phyloP scores from a whole-genome alignment of 306 rosid genomes.

The Dalbergia cultrata region DNA sequence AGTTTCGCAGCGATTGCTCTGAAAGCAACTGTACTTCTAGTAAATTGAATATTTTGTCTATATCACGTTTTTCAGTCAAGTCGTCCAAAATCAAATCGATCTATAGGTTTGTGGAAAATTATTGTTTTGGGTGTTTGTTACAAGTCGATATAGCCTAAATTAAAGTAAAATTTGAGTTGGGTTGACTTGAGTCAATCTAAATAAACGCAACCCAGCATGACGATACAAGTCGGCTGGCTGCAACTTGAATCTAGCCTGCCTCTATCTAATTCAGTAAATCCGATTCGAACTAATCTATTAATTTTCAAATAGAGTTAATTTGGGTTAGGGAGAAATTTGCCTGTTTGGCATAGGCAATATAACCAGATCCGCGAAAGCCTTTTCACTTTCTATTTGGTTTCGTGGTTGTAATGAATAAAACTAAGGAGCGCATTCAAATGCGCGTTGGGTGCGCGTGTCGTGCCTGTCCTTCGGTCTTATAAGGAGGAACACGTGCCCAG shows the following conservation, averaged over 20 bases:
- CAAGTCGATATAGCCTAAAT: background rate
- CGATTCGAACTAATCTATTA: background rate
- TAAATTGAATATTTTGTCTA: background rate
- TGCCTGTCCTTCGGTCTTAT: background rate
- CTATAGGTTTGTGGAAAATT: background rate
- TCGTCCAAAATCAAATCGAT: background rate
- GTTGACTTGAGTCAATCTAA: background rate
- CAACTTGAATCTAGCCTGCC: no score
- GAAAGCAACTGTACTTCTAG: background rate
- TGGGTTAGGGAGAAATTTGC: background rate
- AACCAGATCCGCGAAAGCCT: background rate
- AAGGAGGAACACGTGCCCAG: constrained; percentile 27
- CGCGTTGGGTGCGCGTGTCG: constrained; percentile 43
- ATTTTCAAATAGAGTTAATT: background rate
- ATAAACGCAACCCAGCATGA: background rate
- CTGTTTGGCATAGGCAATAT: background rate
- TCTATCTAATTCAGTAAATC: background rate
- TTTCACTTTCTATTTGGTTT: constrained; percentile 7
- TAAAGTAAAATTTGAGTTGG: background rate
- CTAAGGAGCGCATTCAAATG: constrained; percentile 26
- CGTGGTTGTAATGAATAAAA: background rate
- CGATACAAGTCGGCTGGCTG: no score
- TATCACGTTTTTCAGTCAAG: background rate
- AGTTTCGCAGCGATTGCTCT: constrained; percentile 26
- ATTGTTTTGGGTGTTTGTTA: background rate